Evolutionary conservation across 2,329 filamentous ascomycete genomes (phyloP), one percentile per base, ranked within the genome.

Genomic region (Seiridium cupressi): DNA sequence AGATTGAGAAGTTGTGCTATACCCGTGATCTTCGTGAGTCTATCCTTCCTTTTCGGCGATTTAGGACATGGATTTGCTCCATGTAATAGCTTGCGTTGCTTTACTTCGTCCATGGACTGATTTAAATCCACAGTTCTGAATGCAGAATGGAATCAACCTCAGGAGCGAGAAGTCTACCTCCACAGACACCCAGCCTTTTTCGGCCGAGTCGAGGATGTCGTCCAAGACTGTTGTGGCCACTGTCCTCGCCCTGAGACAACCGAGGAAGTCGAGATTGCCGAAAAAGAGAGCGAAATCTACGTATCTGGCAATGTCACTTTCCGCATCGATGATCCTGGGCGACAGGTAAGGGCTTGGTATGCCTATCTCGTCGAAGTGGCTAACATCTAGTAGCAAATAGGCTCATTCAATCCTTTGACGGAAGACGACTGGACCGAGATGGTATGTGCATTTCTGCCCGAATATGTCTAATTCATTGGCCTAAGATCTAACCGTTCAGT

Each of bases 131-230:
- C 18, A 26, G 18, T 96, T 6, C 83, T 96, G 18, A 95, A 96
- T 67, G 90, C 90, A 0, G 91, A 96, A 70, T 96, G 92, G 92
- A 96, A 95, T 66, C 87, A 89, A 63, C 80, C 84, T 1, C 87
- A 91, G 62, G 88, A 92, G 47, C 84, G 92, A n/a, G 79, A 88
- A 34, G 88, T 93, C 1, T 86, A 91, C 62, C 79, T 96, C 4
- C 92, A 96, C 74, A 85, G 92, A 2, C 92, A 96, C 68, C 92
- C 92, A 3, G 91, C 90, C 10, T 96, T 96, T 72, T 94, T 96
- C 67, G 92, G 92, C 0, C 83, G 86, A 36, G 86, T 89, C 4
- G 79, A 88, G 59, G 89, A 95, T 73, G 84, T 95, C 6, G 84
- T 94, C 58, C 78, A 86, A 36, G 92, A 96, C 70, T 96, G 92